Conservation (phyloP, 176 grass and related monocot species). For the Aegilops bicornis region DNA sequence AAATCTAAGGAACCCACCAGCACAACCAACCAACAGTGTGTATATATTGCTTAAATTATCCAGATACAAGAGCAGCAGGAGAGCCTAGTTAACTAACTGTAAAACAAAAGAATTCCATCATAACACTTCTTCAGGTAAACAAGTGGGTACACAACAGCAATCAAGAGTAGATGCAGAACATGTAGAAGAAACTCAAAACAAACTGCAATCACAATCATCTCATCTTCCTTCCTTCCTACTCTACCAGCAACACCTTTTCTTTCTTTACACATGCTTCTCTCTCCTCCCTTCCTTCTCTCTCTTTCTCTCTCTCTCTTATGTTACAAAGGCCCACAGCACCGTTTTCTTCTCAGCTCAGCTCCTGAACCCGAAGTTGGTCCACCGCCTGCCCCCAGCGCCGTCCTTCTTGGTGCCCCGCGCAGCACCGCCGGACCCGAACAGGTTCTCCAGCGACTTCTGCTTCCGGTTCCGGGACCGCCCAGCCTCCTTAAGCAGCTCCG, state of each 20-base stretch:
- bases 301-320: constrained; percentile 28
- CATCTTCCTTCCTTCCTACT: constrained; percentile 38
- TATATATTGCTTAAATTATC: neutral
- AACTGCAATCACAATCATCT: constrained; percentile 54
- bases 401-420: constrained; percentile 63
- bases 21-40: constrained; percentile 26
- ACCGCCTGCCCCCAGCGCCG: constrained; percentile 53
- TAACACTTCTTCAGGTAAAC: neutral
- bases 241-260: constrained; percentile 26
- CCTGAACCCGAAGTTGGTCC: constrained; percentile 92
- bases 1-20: constrained; percentile 14
- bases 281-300: neutral
- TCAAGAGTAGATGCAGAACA: constrained; percentile 35
- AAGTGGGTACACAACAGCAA: neutral
- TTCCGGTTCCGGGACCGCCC: constrained; percentile 82
- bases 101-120: neutral
- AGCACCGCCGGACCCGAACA: constrained; percentile 48
- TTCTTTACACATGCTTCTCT: constrained; percentile 56
- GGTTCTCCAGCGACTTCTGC: constrained; percentile 79
- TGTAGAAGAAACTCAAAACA: neutral
- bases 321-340: constrained; percentile 40
- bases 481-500: constrained; percentile 81
- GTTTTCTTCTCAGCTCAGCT: constrained; percentile 27
- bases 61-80: constrained; percentile 7
- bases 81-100: constrained; percentile 14